phyloP scores from a whole-genome alignment of 345 rosid genomes.

The Gynandropsis gynandra region DNA sequence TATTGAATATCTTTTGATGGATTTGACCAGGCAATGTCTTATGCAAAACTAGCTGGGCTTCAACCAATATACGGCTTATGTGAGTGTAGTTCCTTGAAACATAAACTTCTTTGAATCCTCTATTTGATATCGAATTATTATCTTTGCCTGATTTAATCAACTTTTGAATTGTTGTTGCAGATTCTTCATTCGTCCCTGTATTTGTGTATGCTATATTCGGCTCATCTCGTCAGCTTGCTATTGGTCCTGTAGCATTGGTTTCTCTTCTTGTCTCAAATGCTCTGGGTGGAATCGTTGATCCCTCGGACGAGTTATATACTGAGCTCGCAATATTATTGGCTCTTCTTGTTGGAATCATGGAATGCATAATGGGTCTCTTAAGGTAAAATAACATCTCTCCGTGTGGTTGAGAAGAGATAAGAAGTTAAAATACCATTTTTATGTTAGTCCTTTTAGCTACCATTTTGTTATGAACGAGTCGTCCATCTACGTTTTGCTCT shows the following conservation, averaged over 20 bases:
- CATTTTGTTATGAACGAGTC: background rate
- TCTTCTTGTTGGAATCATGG: constrained; percentile 85
- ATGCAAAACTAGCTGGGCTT: constrained; percentile 97
- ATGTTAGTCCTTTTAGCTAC: background rate
- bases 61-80: constrained; percentile 86
- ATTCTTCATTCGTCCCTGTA: constrained; percentile 85
- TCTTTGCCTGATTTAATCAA: background rate
- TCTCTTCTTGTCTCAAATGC: constrained; percentile 96
- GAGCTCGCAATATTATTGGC: constrained; percentile 92
- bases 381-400: constrained; percentile 40
- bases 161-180: constrained; percentile 40
- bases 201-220: constrained; percentile 86
- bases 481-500: constrained; percentile 14
- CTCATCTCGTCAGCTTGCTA: constrained; percentile 95
- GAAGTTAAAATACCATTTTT: background rate
- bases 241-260: constrained; percentile 98
- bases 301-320: constrained; percentile 64
- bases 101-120: constrained; percentile 12
- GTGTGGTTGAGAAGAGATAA: background rate
- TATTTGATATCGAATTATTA: background rate
- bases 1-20: constrained; percentile 21
- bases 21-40: constrained; percentile 89
- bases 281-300: constrained; percentile 53
- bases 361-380: constrained; percentile 88
- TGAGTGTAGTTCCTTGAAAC: constrained; percentile 37